Base-by-base conservation (phyloP, 805 yeast species). In the Wickerhamomyces rabaulensis region DNA sequence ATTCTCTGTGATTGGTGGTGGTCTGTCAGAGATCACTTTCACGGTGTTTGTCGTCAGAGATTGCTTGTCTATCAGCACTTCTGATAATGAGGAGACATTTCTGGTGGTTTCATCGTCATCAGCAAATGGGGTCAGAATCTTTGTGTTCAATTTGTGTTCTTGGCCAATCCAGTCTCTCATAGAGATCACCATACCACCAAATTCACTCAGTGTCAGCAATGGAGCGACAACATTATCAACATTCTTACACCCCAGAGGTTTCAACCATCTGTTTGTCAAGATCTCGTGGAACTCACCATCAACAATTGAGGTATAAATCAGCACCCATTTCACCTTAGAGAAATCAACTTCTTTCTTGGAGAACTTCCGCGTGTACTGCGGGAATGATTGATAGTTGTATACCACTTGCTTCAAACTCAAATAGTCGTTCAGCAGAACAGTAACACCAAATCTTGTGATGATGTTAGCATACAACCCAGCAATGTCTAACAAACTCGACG, bases 161-260 rank as follows among this genome's bases (percentile, higher is more conserved):
- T 78, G 78, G 4, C 88, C 90, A 15, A 91, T 69, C 89, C 96
- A 92, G 63, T 94, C 99, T 53, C 95, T 75, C 75, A 90, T 78
- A 1, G 97, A 81, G 7, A 94, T 80, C 12, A 91, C 90, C 79
- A 92, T 87, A 2, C 99, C 99, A 29, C 99, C 99, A 58, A 90
- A 95, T 61, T 94, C 99, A 52, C 87, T 80, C 42, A 94, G 69
- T 0, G 97, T 86, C 39, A 94, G 70, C 71, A 94, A 77, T 0
- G 99, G 99, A 0, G 96, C 83, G 25, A 90, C 84, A 5, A 89
- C 87, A 44, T 80, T 78, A 33, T 84, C 75, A 0, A 95, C 84
- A 44, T 77, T 78, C 45, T 71, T 76, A 58, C 95, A 89, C 0
- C 99, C 99, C 44, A 94, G 65, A 2, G 98, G 97, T 53, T 82